Evolutionary conservation across 495 filamentous ascomycete genomes (phyloP).

Genomic region (Penicillium crystallinum): DNA sequence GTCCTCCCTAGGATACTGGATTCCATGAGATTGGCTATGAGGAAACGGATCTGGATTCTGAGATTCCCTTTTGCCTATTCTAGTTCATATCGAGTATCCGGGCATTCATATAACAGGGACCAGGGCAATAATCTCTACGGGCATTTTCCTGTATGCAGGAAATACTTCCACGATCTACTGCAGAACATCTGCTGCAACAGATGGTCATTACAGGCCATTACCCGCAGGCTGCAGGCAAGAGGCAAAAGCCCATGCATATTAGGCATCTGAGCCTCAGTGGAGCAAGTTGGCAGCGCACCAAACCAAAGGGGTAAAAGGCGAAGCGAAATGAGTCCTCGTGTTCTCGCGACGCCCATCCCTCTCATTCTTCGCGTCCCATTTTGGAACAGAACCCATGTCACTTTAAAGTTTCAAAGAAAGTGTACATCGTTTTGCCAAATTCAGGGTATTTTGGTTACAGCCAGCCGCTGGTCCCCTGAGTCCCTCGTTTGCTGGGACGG

Average conservation of each 20-base stretch:
- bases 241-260: constrained; percentile 14
- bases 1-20: background rate
- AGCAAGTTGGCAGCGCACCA: background rate
- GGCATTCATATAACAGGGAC: too few relatives aligned
- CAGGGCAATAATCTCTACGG: background rate
- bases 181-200: background rate
- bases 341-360: background rate
- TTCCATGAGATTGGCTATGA: constrained; percentile 5
- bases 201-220: constrained; percentile 7
- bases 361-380: constrained; percentile 12
- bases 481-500: constrained; percentile 13
- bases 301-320: constrained; percentile 20
- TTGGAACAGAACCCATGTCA: background rate
- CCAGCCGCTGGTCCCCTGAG: background rate
- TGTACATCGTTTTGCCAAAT: background rate
- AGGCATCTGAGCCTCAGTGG: constrained; percentile 15
- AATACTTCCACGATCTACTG: constrained; percentile 11
- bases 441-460: constrained; percentile 7
- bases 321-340: constrained; percentile 13
- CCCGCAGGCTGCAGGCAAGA: constrained; percentile 23
- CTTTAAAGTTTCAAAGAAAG: background rate
- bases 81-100: background rate
- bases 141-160: background rate
- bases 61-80: constrained; percentile 4
- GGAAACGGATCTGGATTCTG: background rate